phyloP scores from a whole-genome alignment of 169 alveolate species.

The Eimeria praecox region DNA sequence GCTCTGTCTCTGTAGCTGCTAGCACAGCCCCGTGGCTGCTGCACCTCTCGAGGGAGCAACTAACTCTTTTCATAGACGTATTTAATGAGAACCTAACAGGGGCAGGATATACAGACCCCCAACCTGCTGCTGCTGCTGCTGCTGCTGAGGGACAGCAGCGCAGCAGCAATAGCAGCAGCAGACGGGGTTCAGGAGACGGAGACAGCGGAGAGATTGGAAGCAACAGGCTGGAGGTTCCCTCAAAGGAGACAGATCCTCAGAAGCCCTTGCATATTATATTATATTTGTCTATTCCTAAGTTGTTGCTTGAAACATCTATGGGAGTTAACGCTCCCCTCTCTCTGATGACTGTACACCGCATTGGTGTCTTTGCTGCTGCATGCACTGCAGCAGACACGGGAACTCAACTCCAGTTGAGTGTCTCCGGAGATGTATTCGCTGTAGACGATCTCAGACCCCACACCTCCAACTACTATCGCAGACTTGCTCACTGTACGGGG shows the following conservation, averaged over 20 bases:
- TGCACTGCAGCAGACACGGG: neutral
- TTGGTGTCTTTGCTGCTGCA: conserved; percentile 30
- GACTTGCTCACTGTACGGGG: conserved; percentile 80
- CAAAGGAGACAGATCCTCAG: neutral
- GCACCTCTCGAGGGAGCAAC: conserved; percentile 78
- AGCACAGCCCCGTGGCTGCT: conserved; percentile 70
- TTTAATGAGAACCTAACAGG: conserved; percentile 81
- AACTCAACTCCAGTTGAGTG: conserved; percentile 26
- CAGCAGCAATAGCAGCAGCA: conserved; percentile 22
- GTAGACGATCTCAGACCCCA: conserved; percentile 84
- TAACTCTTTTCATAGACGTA: conserved; percentile 78
- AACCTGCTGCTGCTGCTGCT: conserved; percentile 6
- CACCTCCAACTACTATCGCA: conserved; percentile 65
- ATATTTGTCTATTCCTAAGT: conserved; percentile 55
- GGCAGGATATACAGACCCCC: conserved; percentile 57
- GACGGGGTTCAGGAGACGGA: neutral
- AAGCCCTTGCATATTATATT: neutral
- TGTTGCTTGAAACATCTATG: conserved; percentile 55
- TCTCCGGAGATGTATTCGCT: conserved; percentile 58
- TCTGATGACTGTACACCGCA: conserved; percentile 62
- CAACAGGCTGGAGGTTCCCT: neutral
- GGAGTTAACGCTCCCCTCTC: conserved; percentile 76
- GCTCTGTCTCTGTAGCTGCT: conserved; percentile 34
- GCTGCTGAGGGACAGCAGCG: neutral
- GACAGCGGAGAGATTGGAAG: neutral